These are phyloP conservation scores for Boletus patriciae DNA, from an alignment of 768 basidiomycete genomes.

Conservation along the genomic window DNA sequence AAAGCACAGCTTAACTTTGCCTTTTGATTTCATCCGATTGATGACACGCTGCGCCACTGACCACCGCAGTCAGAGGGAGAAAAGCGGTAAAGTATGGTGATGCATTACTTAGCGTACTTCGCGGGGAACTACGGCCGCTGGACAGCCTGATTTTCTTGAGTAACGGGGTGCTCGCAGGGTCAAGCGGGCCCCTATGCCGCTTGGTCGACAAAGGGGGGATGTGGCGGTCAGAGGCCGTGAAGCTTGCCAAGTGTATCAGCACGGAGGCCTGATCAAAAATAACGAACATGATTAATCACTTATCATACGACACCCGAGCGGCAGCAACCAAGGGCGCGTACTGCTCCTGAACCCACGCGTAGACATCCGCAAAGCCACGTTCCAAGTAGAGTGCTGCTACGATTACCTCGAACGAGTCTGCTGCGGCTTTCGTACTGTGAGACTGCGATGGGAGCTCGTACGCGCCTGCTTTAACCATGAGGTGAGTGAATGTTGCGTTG, in stretches of 20 bases:
- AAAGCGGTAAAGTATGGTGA: not conserved
- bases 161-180: constrained; percentile 4
- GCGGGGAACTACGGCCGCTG: constrained; percentile 15
- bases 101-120: constrained; percentile 22
- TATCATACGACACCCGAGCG: constrained; percentile 30
- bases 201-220: constrained; percentile 13
- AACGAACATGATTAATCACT: constrained; percentile 18
- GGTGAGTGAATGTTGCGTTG: constrained; percentile 40
- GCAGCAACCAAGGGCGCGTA: constrained; percentile 40
- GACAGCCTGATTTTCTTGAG: constrained; percentile 25
- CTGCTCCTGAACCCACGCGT: constrained; percentile 39
- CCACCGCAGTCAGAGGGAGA: constrained; percentile 3
- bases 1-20: constrained; percentile 23
- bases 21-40: constrained; percentile 28
- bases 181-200: constrained; percentile 4
- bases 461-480: constrained; percentile 38
- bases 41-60: constrained; percentile 31
- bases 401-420: constrained; percentile 49
- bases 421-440: constrained; percentile 38
- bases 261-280: not conserved
- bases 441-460: constrained; percentile 22
- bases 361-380: constrained; percentile 38
- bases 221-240: constrained; percentile 2
- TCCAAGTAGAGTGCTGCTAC: constrained; percentile 46
- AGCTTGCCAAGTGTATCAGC: constrained; percentile 16